phyloP scores from a whole-genome alignment of 169 alveolate genomes.

The Plasmodium gaboni region DNA sequence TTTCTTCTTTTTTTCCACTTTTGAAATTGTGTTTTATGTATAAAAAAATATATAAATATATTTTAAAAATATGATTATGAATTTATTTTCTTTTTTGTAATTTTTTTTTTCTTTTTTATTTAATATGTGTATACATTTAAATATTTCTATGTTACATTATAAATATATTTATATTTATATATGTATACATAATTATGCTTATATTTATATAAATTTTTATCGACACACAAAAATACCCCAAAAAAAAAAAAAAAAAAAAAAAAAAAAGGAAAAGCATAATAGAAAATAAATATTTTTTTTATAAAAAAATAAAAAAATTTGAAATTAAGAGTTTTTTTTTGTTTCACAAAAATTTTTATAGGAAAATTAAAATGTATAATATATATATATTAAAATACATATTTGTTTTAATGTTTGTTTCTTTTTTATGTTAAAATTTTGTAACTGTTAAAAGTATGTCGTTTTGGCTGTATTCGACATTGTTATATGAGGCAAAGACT shows the following conservation, averaged over 20 bases:
- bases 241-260: too few relatives aligned
- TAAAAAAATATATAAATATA: slow-evolving; percentile 8
- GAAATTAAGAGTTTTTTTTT: too few relatives aligned
- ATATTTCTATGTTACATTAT: neutral
- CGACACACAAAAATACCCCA: too few relatives aligned
- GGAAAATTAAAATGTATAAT: neutral
- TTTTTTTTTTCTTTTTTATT: slow-evolving; percentile 11
- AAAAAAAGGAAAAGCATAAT: too few relatives aligned
- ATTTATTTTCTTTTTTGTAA: slow-evolving; percentile 36
- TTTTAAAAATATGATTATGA: slow-evolving; percentile 28
- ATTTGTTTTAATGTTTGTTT: neutral
- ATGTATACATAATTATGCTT: neutral
- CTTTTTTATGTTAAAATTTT: neutral
- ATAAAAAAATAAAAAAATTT: too few relatives aligned
- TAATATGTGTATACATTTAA: neutral
- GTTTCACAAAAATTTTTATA: too few relatives aligned
- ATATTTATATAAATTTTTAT: neutral
- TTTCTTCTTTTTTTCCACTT: neutral
- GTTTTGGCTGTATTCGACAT: slow-evolving; percentile 42
- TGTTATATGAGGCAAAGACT: slow-evolving; percentile 64
- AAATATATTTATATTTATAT: neutral
- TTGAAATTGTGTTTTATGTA: slow-evolving; percentile 14
- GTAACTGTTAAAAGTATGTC: slow-evolving; percentile 40
- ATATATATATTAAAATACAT: neutral
- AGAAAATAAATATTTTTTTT: too few relatives aligned